These are phyloP conservation scores for Hyaloscypha hepaticicola DNA, from an alignment of 495 filamentous ascomycete species.

Conservation along the genomic window DNA sequence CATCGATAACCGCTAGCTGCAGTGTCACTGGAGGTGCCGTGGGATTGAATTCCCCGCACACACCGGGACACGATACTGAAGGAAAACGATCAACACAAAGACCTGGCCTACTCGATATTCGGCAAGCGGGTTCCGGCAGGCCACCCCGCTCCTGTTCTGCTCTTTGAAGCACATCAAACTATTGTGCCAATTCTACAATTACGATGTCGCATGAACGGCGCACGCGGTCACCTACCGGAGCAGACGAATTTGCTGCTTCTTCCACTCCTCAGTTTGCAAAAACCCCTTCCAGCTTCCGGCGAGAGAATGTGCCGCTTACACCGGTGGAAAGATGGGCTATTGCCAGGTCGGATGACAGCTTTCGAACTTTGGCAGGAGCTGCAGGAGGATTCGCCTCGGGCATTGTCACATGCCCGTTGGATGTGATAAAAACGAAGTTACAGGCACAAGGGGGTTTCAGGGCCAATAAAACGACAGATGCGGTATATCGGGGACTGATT, in stretches of 20 bases:
- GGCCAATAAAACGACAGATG: slow-evolving; percentile 37
- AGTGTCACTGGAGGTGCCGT: slow-evolving; percentile 40
- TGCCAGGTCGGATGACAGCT: slow-evolving; percentile 46
- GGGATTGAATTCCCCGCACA: slow-evolving; percentile 56
- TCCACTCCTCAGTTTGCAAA: slow-evolving; percentile 19
- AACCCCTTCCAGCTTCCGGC: slow-evolving; percentile 12
- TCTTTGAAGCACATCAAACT: slow-evolving; percentile 6
- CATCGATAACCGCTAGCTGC: slow-evolving; percentile 44
- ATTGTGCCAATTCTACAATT: slow-evolving; percentile 8
- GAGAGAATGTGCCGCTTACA: slow-evolving; percentile 42
- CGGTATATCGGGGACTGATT: slow-evolving; percentile 78
- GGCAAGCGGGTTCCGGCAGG: slow-evolving; percentile 13
- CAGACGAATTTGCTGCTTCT: slow-evolving; percentile 22
- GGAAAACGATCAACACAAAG: slow-evolving; percentile 19
- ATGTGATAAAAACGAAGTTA: slow-evolving; percentile 98
- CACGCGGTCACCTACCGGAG: slow-evolving; percentile 25
- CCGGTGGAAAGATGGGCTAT: slow-evolving; percentile 56
- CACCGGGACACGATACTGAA: slow-evolving; percentile 40
- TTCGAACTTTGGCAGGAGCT: slow-evolving; percentile 75
- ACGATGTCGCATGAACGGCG: slow-evolving; percentile 36
- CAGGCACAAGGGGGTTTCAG: slow-evolving; percentile 89
- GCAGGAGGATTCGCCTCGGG: slow-evolving; percentile 87
- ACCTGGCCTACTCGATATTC: slow-evolving; percentile 15
- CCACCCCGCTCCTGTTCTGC: slow-evolving; percentile 9
- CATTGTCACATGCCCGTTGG: slow-evolving; percentile 92